A percentile compares a stretch with the other conserved stretches of the same genome.
Evolutionary conservation across 2,329 filamentous ascomycete genomes (phyloP).

Genomic region (Alternaria metachromatica): DNA sequence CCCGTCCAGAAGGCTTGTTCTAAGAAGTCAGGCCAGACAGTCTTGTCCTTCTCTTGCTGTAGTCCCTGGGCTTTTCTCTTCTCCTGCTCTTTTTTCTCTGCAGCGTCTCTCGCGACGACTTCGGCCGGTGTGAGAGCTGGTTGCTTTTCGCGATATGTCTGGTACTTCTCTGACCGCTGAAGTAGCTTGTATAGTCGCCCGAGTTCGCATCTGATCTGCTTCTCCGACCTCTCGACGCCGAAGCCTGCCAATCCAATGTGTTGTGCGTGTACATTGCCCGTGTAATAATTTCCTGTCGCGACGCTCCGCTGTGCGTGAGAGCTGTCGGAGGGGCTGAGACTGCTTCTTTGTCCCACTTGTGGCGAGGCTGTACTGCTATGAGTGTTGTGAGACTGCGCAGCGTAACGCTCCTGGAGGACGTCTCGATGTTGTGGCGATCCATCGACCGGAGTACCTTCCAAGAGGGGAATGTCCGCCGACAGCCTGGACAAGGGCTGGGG

Average conservation of each 20-base stretch:
- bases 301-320: constrained; percentile 25
- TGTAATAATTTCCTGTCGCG: constrained; percentile 32
- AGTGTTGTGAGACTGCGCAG: constrained; percentile 48
- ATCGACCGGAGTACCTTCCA: constrained; percentile 33
- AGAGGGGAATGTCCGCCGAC: constrained; percentile 52
- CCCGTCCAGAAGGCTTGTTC: constrained; percentile 58
- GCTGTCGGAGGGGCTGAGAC: constrained; percentile 38
- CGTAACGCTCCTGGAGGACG: constrained; percentile 52
- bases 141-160: constrained; percentile 55
- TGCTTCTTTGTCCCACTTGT: constrained; percentile 40
- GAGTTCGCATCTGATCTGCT: constrained; percentile 38
- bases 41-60: constrained; percentile 46
- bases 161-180: constrained; percentile 50
- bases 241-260: constrained; percentile 28
- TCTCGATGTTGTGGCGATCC: constrained; percentile 26
- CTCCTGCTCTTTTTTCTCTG: constrained; percentile 21
- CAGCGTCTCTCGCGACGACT: constrained; percentile 29
- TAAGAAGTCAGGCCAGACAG: constrained; percentile 55
- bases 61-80: constrained; percentile 19
- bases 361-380: constrained; percentile 18
- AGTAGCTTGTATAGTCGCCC: constrained; percentile 39
- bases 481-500: constrained; percentile 49
- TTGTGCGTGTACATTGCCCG: constrained; percentile 32
- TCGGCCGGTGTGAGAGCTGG: constrained; percentile 28
- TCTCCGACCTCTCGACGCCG: constrained; percentile 34